A percentile compares a stretch with the other conserved stretches of the same genome.
Conservation (phyloP, 495 filamentous ascomycete species). For the Daldinia grandis region DNA sequence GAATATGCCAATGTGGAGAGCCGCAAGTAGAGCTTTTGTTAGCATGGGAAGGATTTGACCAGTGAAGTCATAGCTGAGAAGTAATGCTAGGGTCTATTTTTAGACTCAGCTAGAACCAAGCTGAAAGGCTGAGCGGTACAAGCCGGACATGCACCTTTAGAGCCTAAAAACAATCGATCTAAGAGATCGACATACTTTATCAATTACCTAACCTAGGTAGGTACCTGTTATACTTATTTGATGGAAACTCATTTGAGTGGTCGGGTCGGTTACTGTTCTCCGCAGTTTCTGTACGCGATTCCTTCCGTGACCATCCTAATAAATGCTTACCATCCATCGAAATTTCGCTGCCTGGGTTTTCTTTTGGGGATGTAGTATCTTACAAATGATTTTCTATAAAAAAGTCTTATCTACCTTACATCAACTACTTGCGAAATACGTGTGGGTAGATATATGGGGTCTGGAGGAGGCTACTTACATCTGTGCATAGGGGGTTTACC, state of each 20-base stretch:
- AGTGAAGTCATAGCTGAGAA: slow-evolving; percentile 12
- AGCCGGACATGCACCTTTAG: neutral
- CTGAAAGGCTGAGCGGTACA: slow-evolving; percentile 11
- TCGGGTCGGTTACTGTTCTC: neutral
- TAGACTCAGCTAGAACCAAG: neutral
- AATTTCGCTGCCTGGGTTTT: too few relatives aligned
- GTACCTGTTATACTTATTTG: slow-evolving; percentile 16
- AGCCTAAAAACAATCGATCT: slow-evolving; percentile 1
- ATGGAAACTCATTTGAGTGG: neutral
- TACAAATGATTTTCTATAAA: too few relatives aligned
- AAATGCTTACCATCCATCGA: neutral
- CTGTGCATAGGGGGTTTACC: neutral
- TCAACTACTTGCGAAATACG: too few relatives aligned
- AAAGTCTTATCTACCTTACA: too few relatives aligned
- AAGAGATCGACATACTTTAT: slow-evolving; percentile 2
- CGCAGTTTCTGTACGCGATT: neutral
- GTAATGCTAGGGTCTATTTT: slow-evolving; percentile 6
- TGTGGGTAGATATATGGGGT: too few relatives aligned
- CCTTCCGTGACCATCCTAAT: neutral
- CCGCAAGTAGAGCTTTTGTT: neutral
- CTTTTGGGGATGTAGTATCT: too few relatives aligned
- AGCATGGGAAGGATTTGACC: neutral
- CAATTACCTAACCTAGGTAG: too few relatives aligned
- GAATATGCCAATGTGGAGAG: neutral
- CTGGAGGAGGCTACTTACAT: too few relatives aligned